A percentile compares a stretch with the other conserved stretches of the same genome.
Evolutionary conservation across 495 filamentous ascomycete genomes (phyloP).

Genomic region (Apodospora peruviana): DNA sequence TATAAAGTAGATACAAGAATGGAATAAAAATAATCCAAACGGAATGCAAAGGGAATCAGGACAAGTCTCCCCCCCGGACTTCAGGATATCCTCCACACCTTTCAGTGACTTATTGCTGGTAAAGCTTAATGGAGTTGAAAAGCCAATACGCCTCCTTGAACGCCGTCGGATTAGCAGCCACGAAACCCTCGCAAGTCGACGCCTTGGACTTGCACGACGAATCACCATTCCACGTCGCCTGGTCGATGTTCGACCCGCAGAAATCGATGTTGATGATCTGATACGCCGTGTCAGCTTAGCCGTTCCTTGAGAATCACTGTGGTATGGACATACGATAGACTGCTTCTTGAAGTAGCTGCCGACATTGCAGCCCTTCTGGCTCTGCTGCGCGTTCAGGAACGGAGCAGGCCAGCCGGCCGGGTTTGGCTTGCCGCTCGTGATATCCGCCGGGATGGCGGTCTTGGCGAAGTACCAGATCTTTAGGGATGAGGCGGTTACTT

Average conservation of each 20-base stretch:
- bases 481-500: constrained; percentile 59
- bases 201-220: constrained; percentile 68
- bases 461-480: constrained; percentile 72
- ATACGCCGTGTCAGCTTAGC: not conserved
- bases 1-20: too few relatives aligned
- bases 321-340: constrained; percentile 48
- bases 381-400: constrained; percentile 53
- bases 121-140: constrained; percentile 60
- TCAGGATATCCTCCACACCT: too few relatives aligned
- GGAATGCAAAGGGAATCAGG: too few relatives aligned
- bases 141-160: constrained; percentile 61
- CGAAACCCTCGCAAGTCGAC: constrained; percentile 56
- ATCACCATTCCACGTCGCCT: constrained; percentile 27
- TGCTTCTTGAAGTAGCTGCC: constrained; percentile 59
- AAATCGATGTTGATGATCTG: constrained; percentile 70
- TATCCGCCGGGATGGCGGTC: constrained; percentile 50
- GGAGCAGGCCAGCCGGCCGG: constrained; percentile 59
- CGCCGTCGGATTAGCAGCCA: constrained; percentile 50
- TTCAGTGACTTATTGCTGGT: constrained; percentile 19
- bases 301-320: not conserved
- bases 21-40: too few relatives aligned
- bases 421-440: constrained; percentile 55
- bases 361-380: constrained; percentile 52
- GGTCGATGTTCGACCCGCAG: constrained; percentile 64
- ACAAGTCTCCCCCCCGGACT: too few relatives aligned